phyloP scores from a whole-genome alignment of 305 asterid genomes.

The Rubia peregrina region DNA sequence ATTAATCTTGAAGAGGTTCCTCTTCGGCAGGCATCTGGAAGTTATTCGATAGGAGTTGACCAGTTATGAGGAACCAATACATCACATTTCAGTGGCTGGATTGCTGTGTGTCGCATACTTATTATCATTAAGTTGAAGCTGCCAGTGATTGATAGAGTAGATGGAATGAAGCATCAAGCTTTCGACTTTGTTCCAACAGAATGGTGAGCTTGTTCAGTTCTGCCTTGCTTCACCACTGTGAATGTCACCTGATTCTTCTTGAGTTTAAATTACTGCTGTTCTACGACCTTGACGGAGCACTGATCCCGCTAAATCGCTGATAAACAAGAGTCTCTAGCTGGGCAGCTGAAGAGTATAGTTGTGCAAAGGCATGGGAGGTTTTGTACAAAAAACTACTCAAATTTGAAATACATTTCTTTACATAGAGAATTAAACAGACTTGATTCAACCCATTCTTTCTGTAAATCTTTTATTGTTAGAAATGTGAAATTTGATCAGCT shows the following conservation, averaged over 20 bases:
- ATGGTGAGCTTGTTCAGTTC: not conserved
- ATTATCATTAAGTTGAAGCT: not conserved
- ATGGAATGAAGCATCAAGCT: conserved; percentile 2
- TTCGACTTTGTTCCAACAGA: not conserved
- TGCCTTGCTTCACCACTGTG: not conserved
- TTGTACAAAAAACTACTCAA: not conserved
- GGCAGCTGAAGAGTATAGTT: not conserved
- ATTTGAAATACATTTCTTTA: not conserved
- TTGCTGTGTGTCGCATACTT: not conserved
- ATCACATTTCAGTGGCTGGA: not conserved
- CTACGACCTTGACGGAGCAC: not conserved
- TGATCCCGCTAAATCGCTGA: not conserved
- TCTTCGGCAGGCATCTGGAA: conserved; percentile 8
- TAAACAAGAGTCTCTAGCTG: not conserved
- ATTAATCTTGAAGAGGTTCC: conserved; percentile 8
- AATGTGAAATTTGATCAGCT: too few relatives aligned
- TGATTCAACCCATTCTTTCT: not conserved
- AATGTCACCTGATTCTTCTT: not conserved
- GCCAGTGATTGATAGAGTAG: not conserved
- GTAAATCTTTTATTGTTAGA: too few relatives aligned
- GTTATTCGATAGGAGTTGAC: not conserved
- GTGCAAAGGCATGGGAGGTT: not conserved
- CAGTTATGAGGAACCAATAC: not conserved
- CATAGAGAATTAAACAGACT: not conserved
- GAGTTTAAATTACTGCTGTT: not conserved